Percentiles rank a stretch among this genome's conserved stretches.
These are phyloP conservation scores for Aspergillus nanangensis DNA, from an alignment of 495 filamentous ascomycete species.

Conservation along the genomic window DNA sequence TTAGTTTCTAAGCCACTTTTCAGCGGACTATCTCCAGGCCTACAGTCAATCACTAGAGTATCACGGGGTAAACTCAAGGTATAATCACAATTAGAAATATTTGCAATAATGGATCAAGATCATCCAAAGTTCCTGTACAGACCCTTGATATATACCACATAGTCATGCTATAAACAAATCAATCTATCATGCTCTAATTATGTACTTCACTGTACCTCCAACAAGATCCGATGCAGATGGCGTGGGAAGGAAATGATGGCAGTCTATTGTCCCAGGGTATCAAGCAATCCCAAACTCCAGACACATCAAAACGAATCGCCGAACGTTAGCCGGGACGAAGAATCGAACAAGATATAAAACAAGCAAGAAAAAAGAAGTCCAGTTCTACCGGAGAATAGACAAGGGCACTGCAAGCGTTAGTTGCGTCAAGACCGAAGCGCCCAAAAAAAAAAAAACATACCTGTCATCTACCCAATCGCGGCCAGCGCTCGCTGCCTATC, in stretches of 20 bases:
- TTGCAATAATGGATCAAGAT: too few species aligned
- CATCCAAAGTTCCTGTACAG: too few species aligned
- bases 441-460: not conserved
- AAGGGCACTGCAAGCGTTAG: too few species aligned
- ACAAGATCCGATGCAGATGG: constrained; percentile 8
- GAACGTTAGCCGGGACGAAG: not conserved
- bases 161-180: not conserved
- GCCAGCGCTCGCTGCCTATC: constrained; percentile 4
- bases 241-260: constrained; percentile 6
- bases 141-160: too few species aligned
- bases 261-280: constrained; percentile 25
- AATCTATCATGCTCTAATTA: constrained; percentile 12
- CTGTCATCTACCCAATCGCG: constrained; percentile 3
- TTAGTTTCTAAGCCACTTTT: too few species aligned
- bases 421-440: too few species aligned
- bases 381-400: not conserved
- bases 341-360: constrained; percentile 1
- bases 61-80: too few species aligned
- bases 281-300: constrained; percentile 22
- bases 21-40: too few species aligned
- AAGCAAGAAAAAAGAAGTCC: not conserved
- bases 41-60: too few species aligned
- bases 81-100: too few species aligned
- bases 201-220: constrained; percentile 6
- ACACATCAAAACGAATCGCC: constrained; percentile 6